Conservation (phyloP, 1,139 yeast genomes). For the Wickerhamomyces sp. region DNA sequence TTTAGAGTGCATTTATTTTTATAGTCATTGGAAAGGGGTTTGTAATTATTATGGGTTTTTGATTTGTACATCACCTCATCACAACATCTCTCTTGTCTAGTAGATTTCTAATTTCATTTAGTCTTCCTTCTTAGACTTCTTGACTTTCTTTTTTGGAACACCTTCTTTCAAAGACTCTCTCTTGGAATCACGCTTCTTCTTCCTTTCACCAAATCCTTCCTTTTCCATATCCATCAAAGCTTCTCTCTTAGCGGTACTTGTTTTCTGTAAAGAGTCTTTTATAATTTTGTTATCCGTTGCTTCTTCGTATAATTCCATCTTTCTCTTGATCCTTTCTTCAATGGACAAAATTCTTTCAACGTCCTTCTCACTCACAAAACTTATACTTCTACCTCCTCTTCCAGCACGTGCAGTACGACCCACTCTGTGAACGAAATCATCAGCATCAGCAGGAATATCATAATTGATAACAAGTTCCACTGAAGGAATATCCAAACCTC, state of each 20-base stretch:
- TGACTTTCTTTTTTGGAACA: neutral
- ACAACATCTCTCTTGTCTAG: no score
- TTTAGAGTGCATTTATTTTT: conserved; percentile 25
- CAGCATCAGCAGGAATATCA: conserved; percentile 95
- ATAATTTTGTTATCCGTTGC: conserved; percentile 75
- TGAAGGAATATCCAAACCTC: conserved; percentile 95
- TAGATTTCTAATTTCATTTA: no score
- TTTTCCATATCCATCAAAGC: conserved; percentile 90
- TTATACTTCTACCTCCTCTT: conserved; percentile 60
- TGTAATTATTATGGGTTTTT: neutral
- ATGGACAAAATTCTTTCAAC: conserved; percentile 77
- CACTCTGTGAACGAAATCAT: conserved; percentile 94
- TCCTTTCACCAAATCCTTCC: conserved; percentile 79
- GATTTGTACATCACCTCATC: neutral
- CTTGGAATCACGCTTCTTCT: conserved; percentile 49
- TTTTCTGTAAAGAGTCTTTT: conserved; percentile 58
- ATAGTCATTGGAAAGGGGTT: neutral
- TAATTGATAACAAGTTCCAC: conserved; percentile 87
- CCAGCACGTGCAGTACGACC: conserved; percentile 99
- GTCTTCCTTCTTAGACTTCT: neutral
- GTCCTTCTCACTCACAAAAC: conserved; percentile 82
- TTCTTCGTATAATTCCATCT: conserved; percentile 67
- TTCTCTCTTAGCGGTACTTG: conserved; percentile 83
- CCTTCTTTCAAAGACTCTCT: conserved; percentile 13
- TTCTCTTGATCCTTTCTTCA: conserved; percentile 75